Evolutionary conservation across 768 basidiomycete species (phyloP).

Genomic region (Pleurotus giganteus): DNA sequence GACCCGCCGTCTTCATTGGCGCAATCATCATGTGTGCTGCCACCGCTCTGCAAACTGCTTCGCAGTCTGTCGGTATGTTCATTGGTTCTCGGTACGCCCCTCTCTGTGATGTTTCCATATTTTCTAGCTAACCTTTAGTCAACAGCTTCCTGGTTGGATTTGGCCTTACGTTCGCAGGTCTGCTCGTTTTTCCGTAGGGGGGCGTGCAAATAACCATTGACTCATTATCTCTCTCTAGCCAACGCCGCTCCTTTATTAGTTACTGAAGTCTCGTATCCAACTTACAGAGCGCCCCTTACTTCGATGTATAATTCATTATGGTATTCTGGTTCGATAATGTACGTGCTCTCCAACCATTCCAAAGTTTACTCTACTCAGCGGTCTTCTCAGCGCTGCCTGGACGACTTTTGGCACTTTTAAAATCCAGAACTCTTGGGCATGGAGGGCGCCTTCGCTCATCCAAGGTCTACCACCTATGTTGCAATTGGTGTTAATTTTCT

Average conservation of each 20-base stretch:
- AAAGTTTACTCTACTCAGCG: not conserved
- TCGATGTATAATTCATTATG: conserved; percentile 82
- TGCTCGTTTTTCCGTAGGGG: not conserved
- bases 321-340: conserved; percentile 83
- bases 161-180: conserved; percentile 56
- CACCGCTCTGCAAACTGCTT: conserved; percentile 56
- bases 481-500: conserved; percentile 64
- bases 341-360: conserved; percentile 21
- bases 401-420: conserved; percentile 79
- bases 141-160: conserved; percentile 58
- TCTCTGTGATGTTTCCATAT: not conserved
- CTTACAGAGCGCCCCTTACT: conserved; percentile 77
- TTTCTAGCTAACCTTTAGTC: not conserved
- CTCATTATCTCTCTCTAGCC: conserved; percentile 27
- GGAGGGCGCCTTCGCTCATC: conserved; percentile 77
- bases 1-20: conserved; percentile 55
- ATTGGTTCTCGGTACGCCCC: conserved; percentile 54
- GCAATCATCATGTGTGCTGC: conserved; percentile 57
- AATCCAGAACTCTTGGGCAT: conserved; percentile 69
- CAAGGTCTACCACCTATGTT: conserved; percentile 69
- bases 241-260: conserved; percentile 82
- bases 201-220: not conserved
- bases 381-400: conserved; percentile 65
- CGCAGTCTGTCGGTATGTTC: conserved; percentile 61
- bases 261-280: conserved; percentile 80